These are phyloP conservation scores for Volutella citrinella DNA, from an alignment of 2,329 filamentous ascomycete species.

Conservation along the genomic window DNA sequence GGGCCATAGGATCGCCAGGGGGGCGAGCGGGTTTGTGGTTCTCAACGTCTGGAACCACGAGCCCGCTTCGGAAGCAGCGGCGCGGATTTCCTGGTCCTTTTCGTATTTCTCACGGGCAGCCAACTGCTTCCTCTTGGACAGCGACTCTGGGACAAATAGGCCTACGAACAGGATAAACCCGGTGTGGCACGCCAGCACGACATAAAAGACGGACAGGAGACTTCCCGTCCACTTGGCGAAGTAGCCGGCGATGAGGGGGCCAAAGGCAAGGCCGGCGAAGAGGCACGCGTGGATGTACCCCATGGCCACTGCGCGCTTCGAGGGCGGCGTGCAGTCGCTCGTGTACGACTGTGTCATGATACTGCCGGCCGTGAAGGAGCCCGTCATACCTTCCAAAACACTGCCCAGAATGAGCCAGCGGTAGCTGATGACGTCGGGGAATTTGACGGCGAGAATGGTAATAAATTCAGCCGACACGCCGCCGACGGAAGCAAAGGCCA, in stretches of 20 bases:
- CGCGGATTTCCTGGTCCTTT: conserved; percentile 40
- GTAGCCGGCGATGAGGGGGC: conserved; percentile 77
- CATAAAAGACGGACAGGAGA: conserved; percentile 80
- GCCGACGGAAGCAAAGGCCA: conserved; percentile 72
- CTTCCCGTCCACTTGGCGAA: conserved; percentile 74
- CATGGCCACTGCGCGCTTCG: conserved; percentile 76
- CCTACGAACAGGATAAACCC: conserved; percentile 71
- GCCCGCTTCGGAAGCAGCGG: conserved; percentile 5
- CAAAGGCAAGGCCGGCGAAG: conserved; percentile 84
- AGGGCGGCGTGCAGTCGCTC: conserved; percentile 81
- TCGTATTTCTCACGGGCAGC: conserved; percentile 67
- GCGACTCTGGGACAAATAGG: conserved; percentile 77
- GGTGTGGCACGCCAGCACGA: conserved; percentile 68
- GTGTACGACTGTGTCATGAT: conserved; percentile 80
- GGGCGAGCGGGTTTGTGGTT: conserved; percentile 67
- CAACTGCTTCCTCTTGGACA: conserved; percentile 69
- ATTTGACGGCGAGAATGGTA: conserved; percentile 74
- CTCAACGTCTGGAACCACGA: conserved; percentile 34
- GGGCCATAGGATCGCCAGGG: conserved; percentile 76
- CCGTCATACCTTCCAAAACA: conserved; percentile 76
- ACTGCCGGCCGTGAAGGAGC: conserved; percentile 83
- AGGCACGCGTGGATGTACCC: conserved; percentile 88
- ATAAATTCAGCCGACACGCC: conserved; percentile 71
- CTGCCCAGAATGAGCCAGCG: conserved; percentile 76
- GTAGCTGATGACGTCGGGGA: conserved; percentile 69